phyloP scores from a whole-genome alignment of 2,329 filamentous ascomycete species.

The Cladorrhinum sp. region DNA sequence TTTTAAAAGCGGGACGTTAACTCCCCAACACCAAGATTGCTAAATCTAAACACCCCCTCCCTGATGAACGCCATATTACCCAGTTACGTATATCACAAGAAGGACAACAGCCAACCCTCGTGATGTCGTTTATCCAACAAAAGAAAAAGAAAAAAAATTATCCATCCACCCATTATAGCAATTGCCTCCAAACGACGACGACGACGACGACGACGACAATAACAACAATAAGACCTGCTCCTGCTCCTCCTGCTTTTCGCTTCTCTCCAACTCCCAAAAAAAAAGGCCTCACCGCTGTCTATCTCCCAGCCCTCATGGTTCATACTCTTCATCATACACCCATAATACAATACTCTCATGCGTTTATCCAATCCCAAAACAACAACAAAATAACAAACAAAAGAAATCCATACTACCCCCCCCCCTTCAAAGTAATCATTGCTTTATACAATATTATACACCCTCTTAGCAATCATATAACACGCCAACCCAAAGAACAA shows the following conservation, averaged over 20 bases:
- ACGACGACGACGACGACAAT: too few species aligned
- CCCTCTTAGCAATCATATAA: conserved; percentile 77
- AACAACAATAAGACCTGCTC: not conserved
- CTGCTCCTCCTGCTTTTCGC: not conserved
- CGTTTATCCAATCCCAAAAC: too few species aligned
- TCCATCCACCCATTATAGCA: not conserved
- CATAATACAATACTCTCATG: too few species aligned
- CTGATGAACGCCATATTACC: not conserved
- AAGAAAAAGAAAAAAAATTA: too few species aligned
- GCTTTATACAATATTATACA: conserved; percentile 72
- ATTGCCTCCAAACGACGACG: not conserved
- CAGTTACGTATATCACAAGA: not conserved
- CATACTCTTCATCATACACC: not conserved
- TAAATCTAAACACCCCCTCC: too few species aligned
- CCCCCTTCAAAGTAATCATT: not conserved
- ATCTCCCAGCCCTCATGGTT: not conserved
- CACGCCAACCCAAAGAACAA: conserved; percentile 76
- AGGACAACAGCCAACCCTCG: not conserved
- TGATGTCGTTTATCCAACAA: too few species aligned
- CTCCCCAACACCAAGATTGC: too few species aligned
- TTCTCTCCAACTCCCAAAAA: not conserved
- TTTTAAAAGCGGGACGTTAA: too few species aligned
- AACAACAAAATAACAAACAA: not conserved
- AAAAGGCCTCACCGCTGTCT: too few species aligned
- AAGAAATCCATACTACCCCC: not conserved